Evolutionary conservation across 257 asterid genomes (phyloP), one percentile per base, ranked within the genome.

Genomic region (Catharanthus roseus): DNA sequence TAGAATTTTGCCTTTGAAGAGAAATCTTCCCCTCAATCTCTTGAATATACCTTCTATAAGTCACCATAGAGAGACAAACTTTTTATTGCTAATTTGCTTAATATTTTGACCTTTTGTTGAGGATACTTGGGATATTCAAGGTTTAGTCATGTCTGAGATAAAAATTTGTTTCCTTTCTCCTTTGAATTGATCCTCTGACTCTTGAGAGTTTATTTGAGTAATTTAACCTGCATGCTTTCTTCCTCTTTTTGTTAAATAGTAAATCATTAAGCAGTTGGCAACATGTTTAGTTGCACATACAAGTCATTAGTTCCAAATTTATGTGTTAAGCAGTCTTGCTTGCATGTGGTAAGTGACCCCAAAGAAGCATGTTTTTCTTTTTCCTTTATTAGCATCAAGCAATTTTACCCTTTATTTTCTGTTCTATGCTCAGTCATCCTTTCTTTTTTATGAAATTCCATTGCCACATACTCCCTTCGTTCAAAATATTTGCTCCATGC

Each of bases 301-400:
- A 58, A 57, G 36, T 57, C 33, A 57, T 28, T 26, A 57, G 19
- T 57, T 57, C 64, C 64, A 26, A 56, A 58, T n/a, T 51, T 51
- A 47, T 13, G 23, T 58, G 4, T 28, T 58, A 29, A 58, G 65
- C 23, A 29, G 29, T 16, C 5, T 19, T 6, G 18, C 19, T 60
- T 28, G 0, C 45, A 18, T 61, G 26, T 49, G 23, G 66, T 16
- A 61, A 31, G 44, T 60, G 44, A 16, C 16, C 33, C 26, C 15
- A 33, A 61, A 33, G 44, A 61, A 61, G 44, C 41, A 5, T 31
- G 44, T 33, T 61, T 47, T 61, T 61, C 24, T 61, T 31, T 34
- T 61, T 61, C 26, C 44, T 61, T 61, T 60, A 34, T 60, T 60
- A 60, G 42, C 42, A 15, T 60, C 42, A 34, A 60, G 66, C 66